These are phyloP conservation scores for Firmiana major DNA, from an alignment of 345 rosid species.

Conservation along the genomic window DNA sequence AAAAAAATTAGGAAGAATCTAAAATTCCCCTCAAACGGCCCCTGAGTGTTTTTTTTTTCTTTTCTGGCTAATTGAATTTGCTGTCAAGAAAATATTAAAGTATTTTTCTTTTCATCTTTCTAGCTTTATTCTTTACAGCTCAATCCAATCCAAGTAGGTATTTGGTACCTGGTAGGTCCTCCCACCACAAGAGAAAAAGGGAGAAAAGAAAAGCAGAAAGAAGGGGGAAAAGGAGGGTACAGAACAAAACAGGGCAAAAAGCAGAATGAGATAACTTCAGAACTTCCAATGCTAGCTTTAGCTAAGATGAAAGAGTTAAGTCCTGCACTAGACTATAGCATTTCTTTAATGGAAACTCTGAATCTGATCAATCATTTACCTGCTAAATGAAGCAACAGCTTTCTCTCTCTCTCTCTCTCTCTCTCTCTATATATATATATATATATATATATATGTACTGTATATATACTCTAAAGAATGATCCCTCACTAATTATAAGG, in stretches of 20 bases:
- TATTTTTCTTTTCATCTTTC: not conserved
- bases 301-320: not conserved
- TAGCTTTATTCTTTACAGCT: conserved; percentile 1
- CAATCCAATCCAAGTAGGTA: not conserved
- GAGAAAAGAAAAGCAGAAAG: not conserved
- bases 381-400: not conserved
- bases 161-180: not conserved
- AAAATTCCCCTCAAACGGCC: too few species aligned
- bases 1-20: too few species aligned
- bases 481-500: not conserved
- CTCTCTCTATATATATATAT: too few species aligned
- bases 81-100: not conserved
- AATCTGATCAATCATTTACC: not conserved
- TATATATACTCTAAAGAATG: not conserved
- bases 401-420: too few species aligned
- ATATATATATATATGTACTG: too few species aligned
- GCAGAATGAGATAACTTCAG: not conserved
- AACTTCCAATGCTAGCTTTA: not conserved
- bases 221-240: not conserved
- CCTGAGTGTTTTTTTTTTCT: too few species aligned
- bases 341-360: not conserved
- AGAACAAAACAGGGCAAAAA: not conserved
- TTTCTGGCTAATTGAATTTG: too few species aligned
- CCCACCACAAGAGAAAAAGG: not conserved
- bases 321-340: not conserved